Percentiles rank a stretch among this genome's conserved stretches.
Evolutionary conservation across 139 green algal genomes (phyloP).

Genomic region (Chlamydomonas sphaeroides): DNA sequence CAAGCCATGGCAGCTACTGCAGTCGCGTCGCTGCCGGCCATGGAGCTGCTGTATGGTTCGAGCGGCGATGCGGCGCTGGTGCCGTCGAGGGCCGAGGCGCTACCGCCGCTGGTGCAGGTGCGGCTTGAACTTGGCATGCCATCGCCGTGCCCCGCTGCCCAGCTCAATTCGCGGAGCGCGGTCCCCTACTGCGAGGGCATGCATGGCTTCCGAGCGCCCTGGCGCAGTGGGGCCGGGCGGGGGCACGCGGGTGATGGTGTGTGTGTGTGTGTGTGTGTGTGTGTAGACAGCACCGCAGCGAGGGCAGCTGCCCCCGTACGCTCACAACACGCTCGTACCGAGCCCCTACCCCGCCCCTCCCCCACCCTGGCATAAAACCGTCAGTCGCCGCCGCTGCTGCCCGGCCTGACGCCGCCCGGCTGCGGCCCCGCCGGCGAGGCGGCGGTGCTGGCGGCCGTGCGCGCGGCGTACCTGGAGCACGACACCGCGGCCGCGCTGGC

Average conservation of each 20-base stretch:
- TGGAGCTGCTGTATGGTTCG: slow-evolving; percentile 32
- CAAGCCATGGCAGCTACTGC: no score
- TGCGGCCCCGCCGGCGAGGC: background rate
- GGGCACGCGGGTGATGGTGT: no score
- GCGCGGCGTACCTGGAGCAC: slow-evolving; percentile 14
- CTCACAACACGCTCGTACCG: no score
- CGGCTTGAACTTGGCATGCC: no score
- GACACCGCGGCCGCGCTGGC: background rate
- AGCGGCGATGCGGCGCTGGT: slow-evolving; percentile 11
- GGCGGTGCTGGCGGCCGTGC: slow-evolving; percentile 7
- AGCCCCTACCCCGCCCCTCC: no score
- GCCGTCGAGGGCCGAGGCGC: background rate
- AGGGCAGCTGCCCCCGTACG: no score
- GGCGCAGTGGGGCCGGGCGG: background rate
- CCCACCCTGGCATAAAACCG: background rate
- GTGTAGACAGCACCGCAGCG: no score
- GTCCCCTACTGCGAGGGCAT: background rate
- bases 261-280: no score
- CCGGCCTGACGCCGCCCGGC: background rate
- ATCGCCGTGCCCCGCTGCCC: no score
- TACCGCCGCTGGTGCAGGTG: slow-evolving; percentile 25
- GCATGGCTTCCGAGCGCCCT: background rate
- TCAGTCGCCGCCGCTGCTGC: background rate
- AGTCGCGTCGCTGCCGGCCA: background rate
- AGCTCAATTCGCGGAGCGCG: background rate